Evolutionary conservation across 805 yeast genomes (phyloP).

Genomic region (Ogataea henricii): DNA sequence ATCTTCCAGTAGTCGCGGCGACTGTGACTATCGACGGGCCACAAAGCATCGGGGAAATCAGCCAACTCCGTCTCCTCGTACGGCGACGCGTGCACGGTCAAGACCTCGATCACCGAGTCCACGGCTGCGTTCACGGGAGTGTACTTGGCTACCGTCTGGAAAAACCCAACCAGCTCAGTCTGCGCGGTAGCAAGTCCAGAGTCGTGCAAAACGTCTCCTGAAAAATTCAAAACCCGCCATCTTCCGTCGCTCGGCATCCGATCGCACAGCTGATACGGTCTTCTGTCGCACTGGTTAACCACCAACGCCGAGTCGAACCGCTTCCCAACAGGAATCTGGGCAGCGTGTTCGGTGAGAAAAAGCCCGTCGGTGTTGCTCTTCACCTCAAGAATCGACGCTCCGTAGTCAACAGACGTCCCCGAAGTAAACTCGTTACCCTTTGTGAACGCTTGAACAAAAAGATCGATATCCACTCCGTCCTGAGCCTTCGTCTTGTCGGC

Average conservation of each 20-base stretch:
- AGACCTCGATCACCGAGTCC: constrained; percentile 32
- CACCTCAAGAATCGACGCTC: constrained; percentile 23
- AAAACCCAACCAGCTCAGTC: constrained; percentile 8
- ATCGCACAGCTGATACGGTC: constrained; percentile 29
- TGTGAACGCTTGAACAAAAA: constrained; percentile 32
- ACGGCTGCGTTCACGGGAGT: constrained; percentile 32
- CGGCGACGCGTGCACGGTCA: constrained; percentile 29
- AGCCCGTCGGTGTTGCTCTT: constrained; percentile 14
- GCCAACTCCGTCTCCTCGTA: constrained; percentile 25
- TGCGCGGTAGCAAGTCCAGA: neutral
- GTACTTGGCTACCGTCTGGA: constrained; percentile 20
- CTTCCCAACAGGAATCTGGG: constrained; percentile 31
- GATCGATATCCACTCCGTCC: constrained; percentile 33
- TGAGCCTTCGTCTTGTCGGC: constrained; percentile 6
- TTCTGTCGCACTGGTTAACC: constrained; percentile 30
- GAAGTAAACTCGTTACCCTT: constrained; percentile 35
- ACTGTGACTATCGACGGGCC: constrained; percentile 28
- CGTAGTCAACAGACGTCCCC: constrained; percentile 34
- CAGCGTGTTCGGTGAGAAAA: constrained; percentile 18
- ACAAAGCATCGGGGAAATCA: constrained; percentile 32
- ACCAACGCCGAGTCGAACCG: constrained; percentile 29
- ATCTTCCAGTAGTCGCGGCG: constrained; percentile 35
- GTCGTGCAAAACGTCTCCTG: constrained; percentile 27
- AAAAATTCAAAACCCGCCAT: constrained; percentile 33
- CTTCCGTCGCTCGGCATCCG: constrained; percentile 34